Evolutionary conservation across 1,284 basidiomycete genomes (phyloP).

Genomic region (Cryptococcus floricola): DNA sequence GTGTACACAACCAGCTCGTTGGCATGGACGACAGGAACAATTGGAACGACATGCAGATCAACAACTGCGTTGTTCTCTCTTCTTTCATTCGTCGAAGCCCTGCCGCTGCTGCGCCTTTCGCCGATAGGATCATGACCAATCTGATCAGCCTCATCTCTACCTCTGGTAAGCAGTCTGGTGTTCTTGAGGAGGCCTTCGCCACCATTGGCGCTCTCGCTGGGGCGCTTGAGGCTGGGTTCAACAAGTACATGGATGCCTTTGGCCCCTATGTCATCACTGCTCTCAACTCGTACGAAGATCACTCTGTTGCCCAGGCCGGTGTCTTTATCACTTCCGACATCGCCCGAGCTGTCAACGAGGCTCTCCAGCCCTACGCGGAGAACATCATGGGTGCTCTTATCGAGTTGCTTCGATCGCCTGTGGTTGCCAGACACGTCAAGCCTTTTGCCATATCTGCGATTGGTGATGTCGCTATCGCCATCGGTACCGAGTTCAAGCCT

Average conservation of each 20-base stretch:
- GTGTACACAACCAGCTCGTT: slow-evolving; percentile 86
- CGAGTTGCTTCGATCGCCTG: slow-evolving; percentile 86
- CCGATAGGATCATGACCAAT: slow-evolving; percentile 93
- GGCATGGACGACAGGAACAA: slow-evolving; percentile 96
- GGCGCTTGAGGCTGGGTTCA: slow-evolving; percentile 80
- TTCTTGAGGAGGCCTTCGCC: slow-evolving; percentile 96
- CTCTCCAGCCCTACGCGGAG: slow-evolving; percentile 74
- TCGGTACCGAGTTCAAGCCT: slow-evolving; percentile 80
- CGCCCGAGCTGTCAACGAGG: slow-evolving; percentile 83
- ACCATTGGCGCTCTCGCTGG: slow-evolving; percentile 78
- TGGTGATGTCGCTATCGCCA: slow-evolving; percentile 92
- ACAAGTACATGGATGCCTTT: slow-evolving; percentile 86
- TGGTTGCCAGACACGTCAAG: slow-evolving; percentile 91
- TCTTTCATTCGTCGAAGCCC: slow-evolving; percentile 79
- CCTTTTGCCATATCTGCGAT: slow-evolving; percentile 93
- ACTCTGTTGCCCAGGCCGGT: slow-evolving; percentile 89
- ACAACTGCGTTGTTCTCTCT: slow-evolving; percentile 86
- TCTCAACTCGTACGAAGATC: slow-evolving; percentile 89
- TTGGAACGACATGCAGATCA: slow-evolving; percentile 97
- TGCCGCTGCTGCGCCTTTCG: slow-evolving; percentile 77
- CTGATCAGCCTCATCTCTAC: slow-evolving; percentile 79
- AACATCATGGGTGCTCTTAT: slow-evolving; percentile 87
- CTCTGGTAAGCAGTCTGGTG: slow-evolving; percentile 85
- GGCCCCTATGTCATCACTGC: slow-evolving; percentile 85
- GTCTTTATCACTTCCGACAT: slow-evolving; percentile 95